Evolutionary conservation across 1,284 basidiomycete genomes (phyloP).

Genomic region (Apiotrichum siamense): DNA sequence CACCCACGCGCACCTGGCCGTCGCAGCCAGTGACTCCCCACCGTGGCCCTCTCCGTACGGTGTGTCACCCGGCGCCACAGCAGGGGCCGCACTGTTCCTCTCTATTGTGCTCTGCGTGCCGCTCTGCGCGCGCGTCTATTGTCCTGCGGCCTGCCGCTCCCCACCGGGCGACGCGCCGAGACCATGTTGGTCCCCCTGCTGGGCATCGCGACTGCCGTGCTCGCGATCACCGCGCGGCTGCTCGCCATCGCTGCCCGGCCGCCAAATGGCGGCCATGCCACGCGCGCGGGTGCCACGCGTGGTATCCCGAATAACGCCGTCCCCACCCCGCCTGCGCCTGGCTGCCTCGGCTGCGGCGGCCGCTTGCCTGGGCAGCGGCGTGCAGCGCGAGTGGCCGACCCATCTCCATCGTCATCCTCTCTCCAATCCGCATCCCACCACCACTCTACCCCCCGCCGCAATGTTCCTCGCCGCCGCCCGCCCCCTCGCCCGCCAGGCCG

Average conservation of each 20-base stretch:
- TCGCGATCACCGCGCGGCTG: neutral
- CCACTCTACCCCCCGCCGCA: conserved; percentile 3
- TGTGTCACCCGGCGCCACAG: no score
- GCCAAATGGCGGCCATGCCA: neutral
- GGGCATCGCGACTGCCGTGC: neutral
- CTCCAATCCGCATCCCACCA: neutral
- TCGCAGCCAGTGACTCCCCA: no score
- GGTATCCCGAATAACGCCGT: conserved; percentile 1
- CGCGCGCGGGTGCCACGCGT: neutral
- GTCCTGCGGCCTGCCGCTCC: no score
- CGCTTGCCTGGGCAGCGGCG: neutral
- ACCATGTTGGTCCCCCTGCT: no score
- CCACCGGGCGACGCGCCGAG: no score
- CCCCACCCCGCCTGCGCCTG: neutral
- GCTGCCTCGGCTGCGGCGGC: neutral
- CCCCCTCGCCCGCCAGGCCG: conserved; percentile 7
- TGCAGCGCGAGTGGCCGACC: neutral
- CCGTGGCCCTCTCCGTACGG: no score
- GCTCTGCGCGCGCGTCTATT: no score
- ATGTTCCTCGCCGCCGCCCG: conserved; percentile 17
- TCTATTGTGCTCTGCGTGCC: no score
- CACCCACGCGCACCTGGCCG: no score
- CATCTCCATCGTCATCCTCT: neutral
- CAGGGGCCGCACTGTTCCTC: no score
- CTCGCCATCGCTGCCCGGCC: no score